Evolutionary conservation across 768 basidiomycete genomes (phyloP).

Genomic region (Plicaturopsis crispa): DNA sequence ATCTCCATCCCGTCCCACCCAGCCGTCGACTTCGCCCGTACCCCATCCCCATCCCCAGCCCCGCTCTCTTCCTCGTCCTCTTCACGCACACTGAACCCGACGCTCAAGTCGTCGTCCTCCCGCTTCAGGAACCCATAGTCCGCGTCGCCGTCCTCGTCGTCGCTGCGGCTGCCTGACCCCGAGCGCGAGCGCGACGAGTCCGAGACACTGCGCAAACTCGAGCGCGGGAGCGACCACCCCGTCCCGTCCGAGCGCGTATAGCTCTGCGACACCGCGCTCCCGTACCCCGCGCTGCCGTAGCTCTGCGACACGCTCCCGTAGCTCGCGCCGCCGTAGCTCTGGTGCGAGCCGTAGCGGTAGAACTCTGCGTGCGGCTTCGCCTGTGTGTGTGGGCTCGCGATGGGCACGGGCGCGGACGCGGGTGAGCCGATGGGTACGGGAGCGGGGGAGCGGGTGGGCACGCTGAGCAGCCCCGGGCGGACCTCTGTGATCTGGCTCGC

Average conservation of each 20-base stretch:
- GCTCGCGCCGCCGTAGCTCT: no score
- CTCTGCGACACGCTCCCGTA: no score
- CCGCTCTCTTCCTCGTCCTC: slow-evolving; percentile 37
- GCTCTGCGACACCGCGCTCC: slow-evolving; percentile 14
- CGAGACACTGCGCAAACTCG: slow-evolving; percentile 37
- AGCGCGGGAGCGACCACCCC: slow-evolving; percentile 48
- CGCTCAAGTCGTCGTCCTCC: slow-evolving; percentile 34
- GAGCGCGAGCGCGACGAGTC: slow-evolving; percentile 22
- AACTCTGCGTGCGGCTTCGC: slow-evolving; percentile 16
- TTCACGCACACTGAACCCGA: slow-evolving; percentile 33
- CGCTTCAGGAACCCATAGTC: slow-evolving; percentile 25
- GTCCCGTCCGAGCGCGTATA: slow-evolving; percentile 18
- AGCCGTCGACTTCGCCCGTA: slow-evolving; percentile 6
- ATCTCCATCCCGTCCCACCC: slow-evolving; percentile 61
- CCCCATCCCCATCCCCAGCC: slow-evolving; percentile 7
- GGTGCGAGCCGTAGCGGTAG: no score
- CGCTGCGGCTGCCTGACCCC: slow-evolving; percentile 27
- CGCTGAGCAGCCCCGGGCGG: slow-evolving; percentile 46
- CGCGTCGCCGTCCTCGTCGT: slow-evolving; percentile 23
- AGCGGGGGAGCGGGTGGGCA: slow-evolving; percentile 20
- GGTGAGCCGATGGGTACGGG: slow-evolving; percentile 8
- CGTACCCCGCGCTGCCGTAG: no score
- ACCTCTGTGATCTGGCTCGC: slow-evolving; percentile 45
- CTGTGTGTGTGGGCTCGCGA: slow-evolving; percentile 11
- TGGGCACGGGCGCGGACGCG: slow-evolving; percentile 26